Conservation (phyloP, 441 rosid genomes). For the Jatropha multifida region DNA sequence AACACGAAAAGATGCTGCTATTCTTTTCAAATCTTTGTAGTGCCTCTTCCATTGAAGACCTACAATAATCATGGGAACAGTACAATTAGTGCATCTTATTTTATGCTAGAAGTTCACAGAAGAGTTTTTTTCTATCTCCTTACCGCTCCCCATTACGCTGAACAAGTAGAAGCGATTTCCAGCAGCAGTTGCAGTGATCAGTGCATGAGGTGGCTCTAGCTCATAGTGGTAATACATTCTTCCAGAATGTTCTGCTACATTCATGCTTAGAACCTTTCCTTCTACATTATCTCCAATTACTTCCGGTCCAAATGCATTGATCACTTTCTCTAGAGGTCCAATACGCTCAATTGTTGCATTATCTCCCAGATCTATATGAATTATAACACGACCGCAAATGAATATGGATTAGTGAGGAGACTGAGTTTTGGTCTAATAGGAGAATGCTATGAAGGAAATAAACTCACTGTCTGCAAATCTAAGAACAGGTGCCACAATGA, state of each 20-base stretch:
- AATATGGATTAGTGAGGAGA: background rate
- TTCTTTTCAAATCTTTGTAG: constrained; percentile 80
- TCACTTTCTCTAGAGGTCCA: constrained; percentile 88
- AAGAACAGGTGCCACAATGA: constrained; percentile 90
- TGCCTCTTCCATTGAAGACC: constrained; percentile 98
- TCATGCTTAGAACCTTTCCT: constrained; percentile 73
- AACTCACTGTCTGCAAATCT: constrained; percentile 87
- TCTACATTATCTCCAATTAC: constrained; percentile 86
- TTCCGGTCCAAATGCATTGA: constrained; percentile 90
- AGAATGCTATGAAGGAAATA: background rate
- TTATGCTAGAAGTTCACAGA: background rate
- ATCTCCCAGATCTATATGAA: constrained; percentile 56
- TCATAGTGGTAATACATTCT: constrained; percentile 79
- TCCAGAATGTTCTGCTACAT: constrained; percentile 66
- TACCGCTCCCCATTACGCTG: constrained; percentile 70
- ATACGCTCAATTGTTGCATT: constrained; percentile 68
- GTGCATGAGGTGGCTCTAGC: constrained; percentile 87
- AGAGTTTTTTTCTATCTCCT: constrained; percentile 3
- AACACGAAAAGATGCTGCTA: constrained; percentile 84
- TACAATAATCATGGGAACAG: constrained; percentile 24
- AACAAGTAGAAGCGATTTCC: constrained; percentile 92
- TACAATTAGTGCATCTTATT: background rate
- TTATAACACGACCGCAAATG: background rate
- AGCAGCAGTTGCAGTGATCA: constrained; percentile 94
- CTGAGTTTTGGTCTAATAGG: background rate